phyloP scores from a whole-genome alignment of 805 yeast genomes.

The Starmerella vitae region DNA sequence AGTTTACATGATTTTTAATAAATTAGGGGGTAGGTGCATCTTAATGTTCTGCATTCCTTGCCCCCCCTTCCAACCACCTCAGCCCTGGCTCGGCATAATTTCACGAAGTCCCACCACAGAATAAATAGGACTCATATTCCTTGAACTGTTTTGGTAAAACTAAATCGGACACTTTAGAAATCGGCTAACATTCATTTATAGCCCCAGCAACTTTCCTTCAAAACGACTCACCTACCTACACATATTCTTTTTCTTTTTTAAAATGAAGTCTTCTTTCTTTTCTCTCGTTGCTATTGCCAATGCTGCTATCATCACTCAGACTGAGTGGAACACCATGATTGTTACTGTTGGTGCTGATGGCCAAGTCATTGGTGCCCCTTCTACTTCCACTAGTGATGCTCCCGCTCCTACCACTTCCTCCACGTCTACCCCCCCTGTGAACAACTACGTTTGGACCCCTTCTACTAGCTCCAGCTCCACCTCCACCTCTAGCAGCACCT shows the following conservation, averaged over 20 bases:
- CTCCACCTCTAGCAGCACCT: slow-evolving; percentile 13
- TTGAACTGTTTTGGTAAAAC: neutral
- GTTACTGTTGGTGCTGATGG: slow-evolving; percentile 14
- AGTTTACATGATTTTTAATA: neutral
- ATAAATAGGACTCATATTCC: neutral
- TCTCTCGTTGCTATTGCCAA: slow-evolving; percentile 14
- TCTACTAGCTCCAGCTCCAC: slow-evolving; percentile 17
- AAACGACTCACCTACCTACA: too few relatives aligned
- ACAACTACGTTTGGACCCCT: slow-evolving; percentile 11
- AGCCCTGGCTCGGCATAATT: too few relatives aligned
- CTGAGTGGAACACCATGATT: slow-evolving; percentile 17
- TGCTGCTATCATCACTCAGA: slow-evolving; percentile 19
- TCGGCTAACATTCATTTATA: neutral
- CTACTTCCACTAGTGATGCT: slow-evolving; percentile 1
- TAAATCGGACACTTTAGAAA: too few relatives aligned
- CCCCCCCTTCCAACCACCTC: slow-evolving; percentile 5
- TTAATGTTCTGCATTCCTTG: neutral
- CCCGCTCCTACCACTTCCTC: slow-evolving; percentile 4
- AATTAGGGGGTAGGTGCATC: slow-evolving; percentile 1
- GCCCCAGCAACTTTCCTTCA: too few relatives aligned
- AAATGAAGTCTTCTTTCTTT: slow-evolving; percentile 2
- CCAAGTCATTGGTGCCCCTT: neutral
- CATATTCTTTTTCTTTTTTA: neutral
- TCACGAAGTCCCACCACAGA: too few relatives aligned
- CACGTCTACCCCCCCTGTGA: slow-evolving; percentile 11